Evolutionary conservation across 306 rosid genomes (phyloP).

Genomic region (Castanopsis chinensis): DNA sequence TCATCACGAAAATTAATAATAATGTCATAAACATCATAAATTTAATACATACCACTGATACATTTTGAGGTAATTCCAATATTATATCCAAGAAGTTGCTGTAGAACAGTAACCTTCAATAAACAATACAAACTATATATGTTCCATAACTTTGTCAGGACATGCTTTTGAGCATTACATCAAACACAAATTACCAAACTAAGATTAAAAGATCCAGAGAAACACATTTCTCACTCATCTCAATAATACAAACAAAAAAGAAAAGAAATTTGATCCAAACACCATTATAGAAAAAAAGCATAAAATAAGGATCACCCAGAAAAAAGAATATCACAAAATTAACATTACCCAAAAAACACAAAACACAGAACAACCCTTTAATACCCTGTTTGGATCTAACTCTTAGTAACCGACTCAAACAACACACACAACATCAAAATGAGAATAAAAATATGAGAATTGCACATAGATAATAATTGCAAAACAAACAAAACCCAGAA

Average conservation of each 20-base stretch:
- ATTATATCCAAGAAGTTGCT: conserved; percentile 14
- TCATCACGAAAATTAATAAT: not conserved
- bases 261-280: conserved; percentile 30
- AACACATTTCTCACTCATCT: conserved; percentile 11
- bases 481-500: conserved; percentile 25
- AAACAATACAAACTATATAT: conserved; percentile 1
- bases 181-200: conserved; percentile 12
- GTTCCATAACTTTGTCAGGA: conserved; percentile 19
- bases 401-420: conserved; percentile 23
- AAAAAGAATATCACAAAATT: conserved; percentile 11
- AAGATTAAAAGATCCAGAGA: conserved; percentile 24
- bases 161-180: conserved; percentile 23
- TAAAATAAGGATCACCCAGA: conserved; percentile 26
- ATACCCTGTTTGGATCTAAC: conserved; percentile 40
- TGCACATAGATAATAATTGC: conserved; percentile 11
- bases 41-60: conserved; percentile 14
- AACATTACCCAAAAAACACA: conserved; percentile 18
- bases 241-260: conserved; percentile 4
- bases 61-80: conserved; percentile 18
- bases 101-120: conserved; percentile 14
- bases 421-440: conserved; percentile 5
- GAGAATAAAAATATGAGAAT: conserved; percentile 1
- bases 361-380: conserved; percentile 16
- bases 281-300: conserved; percentile 11
- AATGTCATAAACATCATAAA: not conserved